Evolutionary conservation across 176 grass and related monocot genomes (phyloP).

Genomic region (Metroxylon sagu): DNA sequence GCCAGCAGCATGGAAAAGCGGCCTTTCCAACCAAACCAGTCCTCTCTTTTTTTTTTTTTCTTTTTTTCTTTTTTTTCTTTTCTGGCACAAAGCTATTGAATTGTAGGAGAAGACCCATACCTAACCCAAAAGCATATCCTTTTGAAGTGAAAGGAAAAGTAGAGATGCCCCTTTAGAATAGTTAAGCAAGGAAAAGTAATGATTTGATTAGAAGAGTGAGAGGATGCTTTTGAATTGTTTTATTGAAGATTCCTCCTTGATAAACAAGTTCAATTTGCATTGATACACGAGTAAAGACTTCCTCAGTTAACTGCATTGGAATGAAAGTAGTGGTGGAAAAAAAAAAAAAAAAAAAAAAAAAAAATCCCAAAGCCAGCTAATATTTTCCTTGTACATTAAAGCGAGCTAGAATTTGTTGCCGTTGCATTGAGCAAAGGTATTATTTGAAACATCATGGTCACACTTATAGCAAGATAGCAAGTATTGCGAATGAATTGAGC

Average conservation of each 20-base stretch:
- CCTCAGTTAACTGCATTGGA: too few relatives aligned
- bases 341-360: too few relatives aligned
- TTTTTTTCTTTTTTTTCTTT: background rate
- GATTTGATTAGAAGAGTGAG: background rate
- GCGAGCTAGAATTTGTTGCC: too few relatives aligned
- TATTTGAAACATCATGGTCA: too few relatives aligned
- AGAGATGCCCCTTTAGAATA: background rate
- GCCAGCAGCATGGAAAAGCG: background rate
- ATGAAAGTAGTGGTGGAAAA: too few relatives aligned
- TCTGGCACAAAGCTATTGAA: background rate
- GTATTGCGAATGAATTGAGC: too few relatives aligned
- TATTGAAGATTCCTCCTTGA: background rate
- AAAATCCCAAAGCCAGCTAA: too few relatives aligned
- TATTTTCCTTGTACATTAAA: too few relatives aligned
- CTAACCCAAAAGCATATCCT: background rate
- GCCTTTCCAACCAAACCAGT: conserved; percentile 1
- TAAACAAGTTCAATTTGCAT: background rate
- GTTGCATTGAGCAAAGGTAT: too few relatives aligned
- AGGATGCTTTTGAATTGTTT: background rate
- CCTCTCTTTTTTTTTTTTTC: background rate
- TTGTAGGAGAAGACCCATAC: background rate
- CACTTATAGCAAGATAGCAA: too few relatives aligned
- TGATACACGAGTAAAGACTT: background rate
- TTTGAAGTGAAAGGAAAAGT: background rate
- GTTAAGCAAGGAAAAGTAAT: background rate